phyloP scores from a whole-genome alignment of 352 stramenopile genomes.

The Phytophthora sp. region DNA sequence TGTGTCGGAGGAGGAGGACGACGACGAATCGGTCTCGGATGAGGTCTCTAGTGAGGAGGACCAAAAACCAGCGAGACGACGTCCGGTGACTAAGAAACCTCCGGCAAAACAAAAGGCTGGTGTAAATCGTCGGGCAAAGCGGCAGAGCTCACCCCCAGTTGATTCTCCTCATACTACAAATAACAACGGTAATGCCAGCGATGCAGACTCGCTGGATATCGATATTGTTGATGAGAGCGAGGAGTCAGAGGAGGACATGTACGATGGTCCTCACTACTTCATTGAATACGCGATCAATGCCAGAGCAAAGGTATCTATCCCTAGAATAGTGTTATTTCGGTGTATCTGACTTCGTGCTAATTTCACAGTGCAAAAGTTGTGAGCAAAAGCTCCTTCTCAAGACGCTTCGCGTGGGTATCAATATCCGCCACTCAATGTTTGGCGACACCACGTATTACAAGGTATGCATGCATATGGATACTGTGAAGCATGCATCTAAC shows the following conservation, averaged over 20 bases:
- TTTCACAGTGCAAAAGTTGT: constrained; percentile 74
- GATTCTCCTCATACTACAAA: background rate
- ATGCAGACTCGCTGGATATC: constrained; percentile 45
- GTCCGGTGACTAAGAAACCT: constrained; percentile 14
- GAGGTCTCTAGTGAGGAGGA: constrained; percentile 7
- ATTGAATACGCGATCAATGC: constrained; percentile 72
- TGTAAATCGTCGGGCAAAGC: constrained; percentile 4
- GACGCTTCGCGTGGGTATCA: constrained; percentile 57
- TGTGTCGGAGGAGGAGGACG: constrained; percentile 37
- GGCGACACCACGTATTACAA: constrained; percentile 85
- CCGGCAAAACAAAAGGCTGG: constrained; percentile 13
- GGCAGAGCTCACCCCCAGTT: background rate
- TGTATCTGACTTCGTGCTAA: background rate
- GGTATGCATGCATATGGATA: constrained; percentile 32
- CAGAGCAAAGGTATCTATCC: constrained; percentile 52
- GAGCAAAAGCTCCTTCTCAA: constrained; percentile 62
- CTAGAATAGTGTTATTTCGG: no score
- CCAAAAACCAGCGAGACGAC: background rate
- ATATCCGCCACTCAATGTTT: constrained; percentile 81
- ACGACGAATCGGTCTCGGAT: constrained; percentile 28
- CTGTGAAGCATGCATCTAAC: background rate
- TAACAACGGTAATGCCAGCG: constrained; percentile 15
- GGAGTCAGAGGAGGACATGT: constrained; percentile 37
- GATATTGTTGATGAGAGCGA: constrained; percentile 39
- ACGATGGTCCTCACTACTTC: constrained; percentile 61